Evolutionary conservation across 768 basidiomycete genomes (phyloP).

Genomic region (Boletus barrowsii): DNA sequence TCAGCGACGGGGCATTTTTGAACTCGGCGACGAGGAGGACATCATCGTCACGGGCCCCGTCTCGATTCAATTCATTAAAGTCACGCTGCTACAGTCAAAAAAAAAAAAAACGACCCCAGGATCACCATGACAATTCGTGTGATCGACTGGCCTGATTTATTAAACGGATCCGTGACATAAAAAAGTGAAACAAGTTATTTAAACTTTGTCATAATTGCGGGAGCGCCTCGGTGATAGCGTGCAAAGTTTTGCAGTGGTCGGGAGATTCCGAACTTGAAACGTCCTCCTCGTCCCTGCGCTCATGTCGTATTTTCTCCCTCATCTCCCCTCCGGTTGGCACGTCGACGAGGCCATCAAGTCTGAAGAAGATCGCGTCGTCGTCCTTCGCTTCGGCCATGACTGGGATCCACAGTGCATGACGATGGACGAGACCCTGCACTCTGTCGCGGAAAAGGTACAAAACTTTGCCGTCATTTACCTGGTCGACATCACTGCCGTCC

Average conservation of each 20-base stretch:
- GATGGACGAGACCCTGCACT: constrained; percentile 96
- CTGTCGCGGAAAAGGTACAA: constrained; percentile 93
- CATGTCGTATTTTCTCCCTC: constrained; percentile 90
- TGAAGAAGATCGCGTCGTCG: constrained; percentile 93
- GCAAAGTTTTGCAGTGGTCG: not conserved
- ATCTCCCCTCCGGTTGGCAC: constrained; percentile 93
- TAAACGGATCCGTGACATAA: no score
- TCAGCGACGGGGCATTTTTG: no score
- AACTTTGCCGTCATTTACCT: constrained; percentile 98
- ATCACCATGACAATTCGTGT: no score
- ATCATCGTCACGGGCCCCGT: not conserved
- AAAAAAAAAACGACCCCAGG: no score
- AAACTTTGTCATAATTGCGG: constrained; percentile 4
- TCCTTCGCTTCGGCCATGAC: constrained; percentile 93
- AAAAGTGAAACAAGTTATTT: not conserved
- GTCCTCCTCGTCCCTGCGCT: not conserved
- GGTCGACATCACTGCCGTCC: constrained; percentile 92
- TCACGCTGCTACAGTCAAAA: not conserved
- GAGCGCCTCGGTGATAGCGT: constrained; percentile 1
- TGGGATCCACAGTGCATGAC: constrained; percentile 96
- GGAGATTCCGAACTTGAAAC: not conserved
- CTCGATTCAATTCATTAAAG: constrained; percentile 13
- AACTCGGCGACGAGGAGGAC: no score
- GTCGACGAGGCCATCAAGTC: constrained; percentile 99
- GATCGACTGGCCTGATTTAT: no score